A percentile compares a stretch with the other conserved stretches of the same genome.
These are phyloP conservation scores for Lepiota venenata DNA, from an alignment of 768 basidiomycete species.

Conservation along the genomic window DNA sequence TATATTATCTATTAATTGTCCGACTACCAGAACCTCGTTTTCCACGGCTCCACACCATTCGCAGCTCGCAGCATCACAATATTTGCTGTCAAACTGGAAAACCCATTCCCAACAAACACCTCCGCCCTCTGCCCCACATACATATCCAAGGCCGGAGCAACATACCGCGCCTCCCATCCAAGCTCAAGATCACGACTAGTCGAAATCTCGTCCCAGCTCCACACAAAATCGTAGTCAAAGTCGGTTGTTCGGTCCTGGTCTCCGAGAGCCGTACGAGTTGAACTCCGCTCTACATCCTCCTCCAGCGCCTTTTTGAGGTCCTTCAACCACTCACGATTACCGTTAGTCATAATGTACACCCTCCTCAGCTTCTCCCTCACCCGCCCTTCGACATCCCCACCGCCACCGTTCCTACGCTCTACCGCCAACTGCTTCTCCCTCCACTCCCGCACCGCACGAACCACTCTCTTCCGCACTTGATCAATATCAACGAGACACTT, in stretches of 20 bases:
- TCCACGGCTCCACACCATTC: conserved; percentile 23
- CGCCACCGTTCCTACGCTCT: conserved; percentile 4
- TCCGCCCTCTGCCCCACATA: conserved; percentile 60
- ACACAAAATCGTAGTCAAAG: conserved; percentile 8
- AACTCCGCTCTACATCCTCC: not conserved
- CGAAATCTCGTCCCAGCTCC: conserved; percentile 45
- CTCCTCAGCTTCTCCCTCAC: conserved; percentile 29
- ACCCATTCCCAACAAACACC: conserved; percentile 67
- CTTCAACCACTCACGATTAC: conserved; percentile 42
- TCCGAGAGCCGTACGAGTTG: not conserved
- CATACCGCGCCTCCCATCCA: conserved; percentile 51
- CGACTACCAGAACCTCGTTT: conserved; percentile 33
- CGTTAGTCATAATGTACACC: conserved; percentile 69
- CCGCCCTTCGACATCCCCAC: not conserved
- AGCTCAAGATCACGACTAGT: conserved; percentile 54
- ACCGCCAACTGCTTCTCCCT: conserved; percentile 17
- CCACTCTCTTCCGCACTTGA: conserved; percentile 44
- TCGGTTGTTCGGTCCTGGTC: not conserved
- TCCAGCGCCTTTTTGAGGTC: conserved; percentile 40
- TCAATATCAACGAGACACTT: conserved; percentile 53
- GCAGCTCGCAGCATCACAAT: conserved; percentile 31
- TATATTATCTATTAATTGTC: no score
- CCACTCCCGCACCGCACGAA: conserved; percentile 25
- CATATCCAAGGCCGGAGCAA: conserved; percentile 66
- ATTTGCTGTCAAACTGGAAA: conserved; percentile 35